Evolutionary conservation across 1,284 basidiomycete genomes (phyloP).

Genomic region (Thelephora terrestris): DNA sequence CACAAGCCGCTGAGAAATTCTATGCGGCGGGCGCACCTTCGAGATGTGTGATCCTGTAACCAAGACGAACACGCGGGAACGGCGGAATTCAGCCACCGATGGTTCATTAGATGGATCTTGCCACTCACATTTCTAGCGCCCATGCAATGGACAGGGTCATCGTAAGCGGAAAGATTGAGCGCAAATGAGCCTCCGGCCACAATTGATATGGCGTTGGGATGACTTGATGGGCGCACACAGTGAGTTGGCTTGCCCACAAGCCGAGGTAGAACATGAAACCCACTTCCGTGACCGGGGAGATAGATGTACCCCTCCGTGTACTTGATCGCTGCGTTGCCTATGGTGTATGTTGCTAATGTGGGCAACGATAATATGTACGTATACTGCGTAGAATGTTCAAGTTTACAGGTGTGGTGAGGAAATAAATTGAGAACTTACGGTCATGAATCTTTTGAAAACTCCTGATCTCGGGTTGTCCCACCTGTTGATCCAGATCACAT

Average conservation of each 20-base stretch:
- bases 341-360: slow-evolving; percentile 42
- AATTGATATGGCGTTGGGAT: slow-evolving; percentile 49
- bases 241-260: not conserved
- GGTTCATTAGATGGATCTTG: not conserved
- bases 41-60: slow-evolving; percentile 57
- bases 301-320: slow-evolving; percentile 52
- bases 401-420: not conserved
- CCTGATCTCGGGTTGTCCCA: slow-evolving; percentile 25
- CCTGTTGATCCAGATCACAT: slow-evolving; percentile 54
- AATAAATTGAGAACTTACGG: slow-evolving; percentile 33
- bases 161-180: slow-evolving; percentile 50
- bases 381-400: slow-evolving; percentile 35
- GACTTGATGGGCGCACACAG: slow-evolving; percentile 28
- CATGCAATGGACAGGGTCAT: slow-evolving; percentile 55
- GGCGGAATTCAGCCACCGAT: not conserved
- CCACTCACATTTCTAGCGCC: slow-evolving; percentile 57
- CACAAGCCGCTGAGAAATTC: not conserved
- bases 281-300: slow-evolving; percentile 39
- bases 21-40: slow-evolving; percentile 39
- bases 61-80: not conserved
- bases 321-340: slow-evolving; percentile 60
- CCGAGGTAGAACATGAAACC: slow-evolving; percentile 16
- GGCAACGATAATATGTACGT: slow-evolving; percentile 60
- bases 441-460: slow-evolving; percentile 76
- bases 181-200: slow-evolving; percentile 39